Base-by-base conservation (phyloP, 208 protist genomes). In the Leptomonas seymouri region DNA sequence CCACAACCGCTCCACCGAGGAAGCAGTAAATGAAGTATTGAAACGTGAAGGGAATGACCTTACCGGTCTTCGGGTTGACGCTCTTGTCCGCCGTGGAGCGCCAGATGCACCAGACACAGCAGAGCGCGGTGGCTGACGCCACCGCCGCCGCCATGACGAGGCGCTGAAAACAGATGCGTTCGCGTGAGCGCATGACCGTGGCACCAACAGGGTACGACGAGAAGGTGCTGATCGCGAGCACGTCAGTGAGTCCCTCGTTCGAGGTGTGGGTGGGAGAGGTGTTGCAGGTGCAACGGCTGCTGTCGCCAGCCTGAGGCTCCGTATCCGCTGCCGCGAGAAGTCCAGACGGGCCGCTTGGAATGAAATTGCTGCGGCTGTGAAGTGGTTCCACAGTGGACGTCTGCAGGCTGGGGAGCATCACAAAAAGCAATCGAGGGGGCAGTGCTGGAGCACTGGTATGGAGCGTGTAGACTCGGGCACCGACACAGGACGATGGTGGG, bases 11-110 rank as follows among this genome's bases (percentile, higher is more conserved):
- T 16, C 90, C 90, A 31, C 86, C 87, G 9, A 90, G 14, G 62
- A 90, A 77, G 67, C 85, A 93, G 34, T 82, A 77, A 9, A 82
- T 71, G 69, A 93, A 95, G 64, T 90, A 95, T 14, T 61, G 62
- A 44, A 78, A 76, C 4, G 85, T 84, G 75, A 82, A 71, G 23
- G 50, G 50, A 23, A 59, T 9, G 8, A 87, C 50, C 14, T 34
- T 46, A 4, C 72, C 81, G 8, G 81, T 80, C 5, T 16, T 20
- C 2, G 63, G 34, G 48, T 80, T 61, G 20, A 78, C 45, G 31
- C 53, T 60, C 27, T 4, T 0, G 9, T 34, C n/a, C 9, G 69
- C 31, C 25, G 57, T 76, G 15, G 39, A 3, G 15, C 31, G 65
- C 74, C 68, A 86, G 7, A 48, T 21, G 27, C 50, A 56, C 28